Conservation (phyloP, 441 rosid genomes). For the Gossypium schwendimanii region DNA sequence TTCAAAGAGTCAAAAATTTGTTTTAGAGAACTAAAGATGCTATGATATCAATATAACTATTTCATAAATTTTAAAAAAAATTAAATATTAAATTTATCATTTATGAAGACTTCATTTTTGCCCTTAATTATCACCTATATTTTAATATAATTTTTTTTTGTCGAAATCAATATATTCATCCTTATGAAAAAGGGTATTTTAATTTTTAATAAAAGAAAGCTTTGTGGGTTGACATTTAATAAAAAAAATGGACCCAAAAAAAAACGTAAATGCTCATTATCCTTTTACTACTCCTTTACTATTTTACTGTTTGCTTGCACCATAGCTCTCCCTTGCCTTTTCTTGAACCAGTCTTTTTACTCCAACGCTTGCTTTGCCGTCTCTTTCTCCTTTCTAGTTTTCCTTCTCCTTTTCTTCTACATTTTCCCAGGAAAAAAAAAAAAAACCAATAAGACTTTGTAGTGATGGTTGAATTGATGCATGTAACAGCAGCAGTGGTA, state of each 20-base stretch:
- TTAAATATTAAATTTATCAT: no score
- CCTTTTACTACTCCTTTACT: neutral
- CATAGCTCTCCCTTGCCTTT: constrained; percentile 26
- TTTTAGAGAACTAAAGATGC: no score
- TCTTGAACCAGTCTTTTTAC: constrained; percentile 43
- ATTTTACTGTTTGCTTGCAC: constrained; percentile 5
- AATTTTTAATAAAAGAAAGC: neutral
- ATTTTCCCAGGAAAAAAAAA: neutral
- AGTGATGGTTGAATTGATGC: constrained; percentile 34
- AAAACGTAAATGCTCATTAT: neutral
- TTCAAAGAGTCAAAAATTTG: no score
- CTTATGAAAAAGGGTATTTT: neutral
- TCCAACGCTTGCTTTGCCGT: constrained; percentile 27
- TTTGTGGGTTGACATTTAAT: constrained; percentile 21
- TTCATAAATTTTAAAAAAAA: no score
- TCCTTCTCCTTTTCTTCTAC: neutral
- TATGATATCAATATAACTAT: no score
- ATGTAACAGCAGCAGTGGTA: constrained; percentile 24
- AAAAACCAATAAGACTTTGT: neutral
- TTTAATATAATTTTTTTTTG: no score
- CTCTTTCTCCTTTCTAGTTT: constrained; percentile 10
- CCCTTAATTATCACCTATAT: no score
- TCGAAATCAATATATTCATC: no score
- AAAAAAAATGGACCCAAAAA: neutral
- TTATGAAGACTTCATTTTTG: no score